Evolutionary conservation across 2,329 filamentous ascomycete species (phyloP).

Genomic region (Diaporthe aspalathi): DNA sequence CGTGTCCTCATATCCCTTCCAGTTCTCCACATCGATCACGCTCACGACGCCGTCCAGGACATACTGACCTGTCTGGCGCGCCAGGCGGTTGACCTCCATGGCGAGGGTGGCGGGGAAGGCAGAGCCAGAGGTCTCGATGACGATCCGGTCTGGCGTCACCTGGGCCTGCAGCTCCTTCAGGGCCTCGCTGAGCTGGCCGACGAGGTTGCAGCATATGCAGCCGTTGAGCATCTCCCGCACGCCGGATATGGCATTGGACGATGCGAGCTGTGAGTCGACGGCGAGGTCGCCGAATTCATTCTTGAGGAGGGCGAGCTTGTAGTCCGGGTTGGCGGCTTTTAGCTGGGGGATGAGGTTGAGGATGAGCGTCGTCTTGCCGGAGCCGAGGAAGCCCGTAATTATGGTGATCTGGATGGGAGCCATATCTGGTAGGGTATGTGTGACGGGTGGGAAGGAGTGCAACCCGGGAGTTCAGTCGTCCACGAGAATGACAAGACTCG

Average conservation of each 20-base stretch:
- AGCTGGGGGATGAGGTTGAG: conserved; percentile 95
- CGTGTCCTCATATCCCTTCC: conserved; percentile 91
- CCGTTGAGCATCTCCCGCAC: conserved; percentile 95
- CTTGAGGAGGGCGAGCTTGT: conserved; percentile 94
- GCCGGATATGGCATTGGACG: conserved; percentile 83
- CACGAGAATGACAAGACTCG: neutral
- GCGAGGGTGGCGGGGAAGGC: conserved; percentile 91
- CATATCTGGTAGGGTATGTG: conserved; percentile 55
- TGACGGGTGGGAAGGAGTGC: neutral
- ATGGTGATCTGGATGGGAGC: conserved; percentile 89
- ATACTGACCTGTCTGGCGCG: conserved; percentile 75
- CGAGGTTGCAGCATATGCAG: conserved; percentile 98
- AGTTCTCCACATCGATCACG: conserved; percentile 95
- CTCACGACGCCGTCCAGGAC: conserved; percentile 87
- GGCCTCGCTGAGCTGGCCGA: conserved; percentile 87
- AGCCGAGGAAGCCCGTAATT: conserved; percentile 94
- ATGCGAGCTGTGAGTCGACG: conserved; percentile 90
- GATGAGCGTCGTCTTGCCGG: conserved; percentile 95
- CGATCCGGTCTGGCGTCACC: conserved; percentile 80
- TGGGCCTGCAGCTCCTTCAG: conserved; percentile 76
- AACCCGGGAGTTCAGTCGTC: neutral
- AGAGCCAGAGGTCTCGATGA: conserved; percentile 92
- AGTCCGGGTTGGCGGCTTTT: conserved; percentile 73
- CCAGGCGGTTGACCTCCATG: conserved; percentile 87
- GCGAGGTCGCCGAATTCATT: conserved; percentile 98